Evolutionary conservation across 23 red algal genomes (phyloP), one percentile per base, ranked within the genome.

Genomic region (Gracilariopsis chorda): DNA sequence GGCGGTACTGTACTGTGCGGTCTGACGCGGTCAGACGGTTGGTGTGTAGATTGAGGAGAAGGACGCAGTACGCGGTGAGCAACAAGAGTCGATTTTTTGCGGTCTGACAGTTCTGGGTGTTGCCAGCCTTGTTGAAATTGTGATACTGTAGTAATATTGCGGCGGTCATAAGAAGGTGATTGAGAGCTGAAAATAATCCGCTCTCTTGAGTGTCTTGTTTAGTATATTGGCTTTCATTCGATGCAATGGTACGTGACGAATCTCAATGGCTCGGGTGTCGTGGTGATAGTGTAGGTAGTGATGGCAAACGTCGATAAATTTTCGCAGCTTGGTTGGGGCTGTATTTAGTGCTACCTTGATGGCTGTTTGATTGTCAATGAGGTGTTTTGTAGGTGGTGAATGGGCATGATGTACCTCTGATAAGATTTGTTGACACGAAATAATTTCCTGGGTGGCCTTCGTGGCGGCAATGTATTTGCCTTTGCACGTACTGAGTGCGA

Each of bases 401-500:
- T 3, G 13, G 10, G 19, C 24, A 17, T 46, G 4, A 13, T 2
- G 4, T n/a, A 37, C 19, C 13, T 40, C 42, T 28, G 65, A n/a
- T 5, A 68, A 9, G 12, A 86, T 21, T 14, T 19, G 33, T 23
- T 48, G 40, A 5, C 65, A 17, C 47, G 33, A 92, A 20, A 82
- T 9, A 19, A 30, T 72, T 28, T 82, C 73, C 46, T 92, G 57
- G 27, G 16, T 30, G 2, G 88, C 88, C 42, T 12, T 57, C 2
- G 57, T 51, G 44, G 75, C 30, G 1, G 88, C 74, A 34, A 82
- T 29, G 30, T 82, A 80, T 24, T 92, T 75, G 10, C 74, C 73
- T 42, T 92, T 75, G 34, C 62, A 81, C 11, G 52, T 92, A n/a
- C n/a, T n/a, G n/a, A n/a, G n/a, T n/a, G n/a, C 4, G 76, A 92